phyloP scores from a whole-genome alignment of 1,284 basidiomycete genomes.

The Sporisorium scitamineum region DNA sequence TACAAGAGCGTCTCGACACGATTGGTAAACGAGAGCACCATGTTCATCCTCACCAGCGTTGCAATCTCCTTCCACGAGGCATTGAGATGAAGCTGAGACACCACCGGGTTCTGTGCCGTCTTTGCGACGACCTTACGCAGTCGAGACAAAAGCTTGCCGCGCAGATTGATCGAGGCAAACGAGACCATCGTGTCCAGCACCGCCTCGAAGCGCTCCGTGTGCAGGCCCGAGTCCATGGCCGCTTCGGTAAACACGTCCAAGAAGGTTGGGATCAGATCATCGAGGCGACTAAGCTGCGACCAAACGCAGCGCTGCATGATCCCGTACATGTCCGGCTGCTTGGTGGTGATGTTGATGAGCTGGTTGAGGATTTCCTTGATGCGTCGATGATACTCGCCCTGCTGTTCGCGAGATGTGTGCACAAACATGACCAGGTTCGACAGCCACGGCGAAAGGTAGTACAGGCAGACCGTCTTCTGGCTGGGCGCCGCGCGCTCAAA shows the following conservation, averaged over 20 bases:
- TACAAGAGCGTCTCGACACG: conserved; percentile 61
- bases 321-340: conserved; percentile 65
- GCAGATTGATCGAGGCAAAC: conserved; percentile 63
- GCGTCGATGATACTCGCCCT: conserved; percentile 58
- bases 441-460: conserved; percentile 65
- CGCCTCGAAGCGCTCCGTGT: conserved; percentile 63
- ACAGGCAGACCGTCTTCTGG: conserved; percentile 62
- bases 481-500: conserved; percentile 58
- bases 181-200: conserved; percentile 67
- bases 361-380: conserved; percentile 66
- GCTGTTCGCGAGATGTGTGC: conserved; percentile 61
- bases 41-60: conserved; percentile 65
- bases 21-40: conserved; percentile 65
- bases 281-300: conserved; percentile 64
- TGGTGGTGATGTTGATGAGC: conserved; percentile 64
- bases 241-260: conserved; percentile 65
- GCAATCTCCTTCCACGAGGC: conserved; percentile 66
- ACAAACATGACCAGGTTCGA: conserved; percentile 63
- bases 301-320: conserved; percentile 65
- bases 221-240: conserved; percentile 64
- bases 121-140: conserved; percentile 62
- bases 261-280: conserved; percentile 62
- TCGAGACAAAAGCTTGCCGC: conserved; percentile 63
- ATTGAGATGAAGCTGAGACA: conserved; percentile 58
- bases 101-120: conserved; percentile 61